Evolutionary conservation across 306 rosid genomes (phyloP).

Genomic region (Oxytropis ochrocephala): DNA sequence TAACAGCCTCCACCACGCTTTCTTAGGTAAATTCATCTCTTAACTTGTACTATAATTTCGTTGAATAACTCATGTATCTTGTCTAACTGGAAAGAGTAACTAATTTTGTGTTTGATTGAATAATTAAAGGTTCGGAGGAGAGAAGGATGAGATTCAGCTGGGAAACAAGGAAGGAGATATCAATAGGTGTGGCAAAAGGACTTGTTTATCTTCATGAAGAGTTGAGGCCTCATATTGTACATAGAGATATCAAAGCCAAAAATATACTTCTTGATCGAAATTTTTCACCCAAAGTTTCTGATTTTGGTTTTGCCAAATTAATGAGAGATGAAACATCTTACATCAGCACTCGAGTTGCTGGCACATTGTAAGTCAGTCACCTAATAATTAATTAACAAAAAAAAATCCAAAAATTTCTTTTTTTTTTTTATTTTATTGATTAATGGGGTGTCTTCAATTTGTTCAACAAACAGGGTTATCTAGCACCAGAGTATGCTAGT

Average conservation of each 20-base stretch:
- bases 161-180: constrained; percentile 49
- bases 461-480: constrained; percentile 53
- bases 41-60: neutral
- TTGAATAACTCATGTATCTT: no score
- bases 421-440: no score
- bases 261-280: constrained; percentile 74
- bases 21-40: constrained; percentile 38
- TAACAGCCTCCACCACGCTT: constrained; percentile 60
- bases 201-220: constrained; percentile 75
- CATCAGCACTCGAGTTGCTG: constrained; percentile 86
- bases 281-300: constrained; percentile 65
- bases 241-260: constrained; percentile 79
- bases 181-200: constrained; percentile 71
- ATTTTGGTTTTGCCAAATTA: constrained; percentile 78
- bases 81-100: no score
- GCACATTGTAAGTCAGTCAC: constrained; percentile 94
- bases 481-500: constrained; percentile 31
- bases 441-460: no score
- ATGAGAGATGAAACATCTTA: constrained; percentile 56
- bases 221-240: constrained; percentile 65
- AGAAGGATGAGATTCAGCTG: constrained; percentile 58
- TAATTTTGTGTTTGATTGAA: no score
- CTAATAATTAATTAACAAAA: no score
- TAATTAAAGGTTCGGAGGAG: constrained; percentile 47
- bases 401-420: no score